Conservation (phyloP, 441 rosid species). For the Viola pubescens region DNA sequence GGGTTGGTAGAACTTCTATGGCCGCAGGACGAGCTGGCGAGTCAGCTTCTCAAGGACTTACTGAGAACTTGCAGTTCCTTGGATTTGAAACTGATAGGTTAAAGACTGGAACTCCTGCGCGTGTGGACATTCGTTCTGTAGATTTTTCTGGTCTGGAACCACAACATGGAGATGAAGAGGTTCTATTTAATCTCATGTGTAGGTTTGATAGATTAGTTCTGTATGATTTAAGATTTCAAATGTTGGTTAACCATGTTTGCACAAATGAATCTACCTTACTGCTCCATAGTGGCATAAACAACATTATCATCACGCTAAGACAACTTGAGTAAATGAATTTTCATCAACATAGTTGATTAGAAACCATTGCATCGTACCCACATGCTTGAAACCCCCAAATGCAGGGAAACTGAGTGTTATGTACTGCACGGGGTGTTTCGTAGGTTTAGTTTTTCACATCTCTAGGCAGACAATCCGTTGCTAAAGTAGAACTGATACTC, state of each 20-base stretch:
- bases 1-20: constrained; percentile 95
- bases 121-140: constrained; percentile 84
- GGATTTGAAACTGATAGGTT: constrained; percentile 93
- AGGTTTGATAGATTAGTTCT: constrained; percentile 25
- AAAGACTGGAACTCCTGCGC: constrained; percentile 98
- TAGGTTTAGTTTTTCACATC: neutral
- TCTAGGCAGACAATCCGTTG: neutral
- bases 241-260: too few relatives aligned
- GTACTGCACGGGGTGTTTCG: neutral
- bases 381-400: too few relatives aligned
- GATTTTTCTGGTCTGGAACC: constrained; percentile 85
- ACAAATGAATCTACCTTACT: too few relatives aligned
- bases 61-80: constrained; percentile 77
- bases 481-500: neutral
- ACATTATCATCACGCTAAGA: too few relatives aligned
- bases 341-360: too few relatives aligned
- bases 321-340: too few relatives aligned
- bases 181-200: constrained; percentile 33
- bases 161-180: constrained; percentile 96
- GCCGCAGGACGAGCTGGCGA: constrained; percentile 99
- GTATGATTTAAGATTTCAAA: constrained; percentile 19
- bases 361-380: too few relatives aligned
- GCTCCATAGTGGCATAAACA: too few relatives aligned
- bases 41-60: constrained; percentile 88
- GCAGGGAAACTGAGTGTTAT: too few relatives aligned